These are phyloP conservation scores for Acmispon strigosus DNA, from an alignment of 306 rosid species.

Conservation along the genomic window DNA sequence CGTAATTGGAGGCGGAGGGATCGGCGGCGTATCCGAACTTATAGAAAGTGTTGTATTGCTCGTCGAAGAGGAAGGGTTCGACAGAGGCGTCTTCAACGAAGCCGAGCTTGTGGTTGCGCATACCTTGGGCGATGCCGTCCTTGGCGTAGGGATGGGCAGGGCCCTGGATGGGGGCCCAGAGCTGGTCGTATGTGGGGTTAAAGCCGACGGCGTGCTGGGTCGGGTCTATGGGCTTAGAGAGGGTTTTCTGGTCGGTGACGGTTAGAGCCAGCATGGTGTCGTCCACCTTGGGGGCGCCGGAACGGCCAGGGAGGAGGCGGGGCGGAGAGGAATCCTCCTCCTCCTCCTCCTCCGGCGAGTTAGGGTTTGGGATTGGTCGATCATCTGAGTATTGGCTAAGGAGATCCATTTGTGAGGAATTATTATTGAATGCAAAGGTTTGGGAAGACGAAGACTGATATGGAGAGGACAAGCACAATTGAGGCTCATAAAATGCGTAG, in stretches of 20 bases:
- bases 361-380: slow-evolving; percentile 41
- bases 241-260: slow-evolving; percentile 32
- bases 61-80: slow-evolving; percentile 82
- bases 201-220: slow-evolving; percentile 58
- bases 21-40: slow-evolving; percentile 90
- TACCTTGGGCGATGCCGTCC: slow-evolving; percentile 88
- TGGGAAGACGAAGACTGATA: too few species aligned
- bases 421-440: too few species aligned
- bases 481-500: too few species aligned
- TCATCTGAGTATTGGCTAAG: slow-evolving; percentile 47
- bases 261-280: slow-evolving; percentile 87
- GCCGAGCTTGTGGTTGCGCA: slow-evolving; percentile 96
- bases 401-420: slow-evolving; percentile 53
- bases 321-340: slow-evolving; percentile 49
- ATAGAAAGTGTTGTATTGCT: slow-evolving; percentile 88
- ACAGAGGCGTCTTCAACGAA: slow-evolving; percentile 84
- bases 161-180: slow-evolving; percentile 87
- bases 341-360: slow-evolving; percentile 24
- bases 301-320: slow-evolving; percentile 58
- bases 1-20: slow-evolving; percentile 74
- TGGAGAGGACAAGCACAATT: too few species aligned
- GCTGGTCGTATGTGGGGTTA: slow-evolving; percentile 91
- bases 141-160: slow-evolving; percentile 93
- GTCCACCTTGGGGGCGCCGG: slow-evolving; percentile 79
- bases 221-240: slow-evolving; percentile 68